Percentiles rank a stretch among this genome's conserved stretches.
These are phyloP conservation scores for Ophiocordyceps polyrhachis-furcata DNA, from an alignment of 2,329 filamentous ascomycete genomes.

Conservation along the genomic window DNA sequence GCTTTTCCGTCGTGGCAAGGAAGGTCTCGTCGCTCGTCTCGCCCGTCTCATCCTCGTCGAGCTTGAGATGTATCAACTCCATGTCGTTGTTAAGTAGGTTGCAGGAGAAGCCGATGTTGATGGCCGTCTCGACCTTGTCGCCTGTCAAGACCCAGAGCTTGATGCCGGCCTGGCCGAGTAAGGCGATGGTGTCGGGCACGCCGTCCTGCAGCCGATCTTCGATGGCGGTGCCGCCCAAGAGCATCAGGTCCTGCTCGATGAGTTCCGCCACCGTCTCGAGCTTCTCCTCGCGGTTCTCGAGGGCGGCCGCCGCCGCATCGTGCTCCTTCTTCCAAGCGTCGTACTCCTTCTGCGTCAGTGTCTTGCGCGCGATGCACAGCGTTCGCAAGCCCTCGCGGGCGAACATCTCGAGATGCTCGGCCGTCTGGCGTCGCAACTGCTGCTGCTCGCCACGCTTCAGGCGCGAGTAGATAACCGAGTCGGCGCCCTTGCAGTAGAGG, in stretches of 20 bases:
- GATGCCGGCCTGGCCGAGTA: conserved; percentile 84
- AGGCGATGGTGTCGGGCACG: conserved; percentile 83
- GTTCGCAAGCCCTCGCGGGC: conserved; percentile 88
- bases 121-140: conserved; percentile 97
- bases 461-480: conserved; percentile 91
- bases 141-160: conserved; percentile 97
- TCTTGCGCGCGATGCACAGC: conserved; percentile 70
- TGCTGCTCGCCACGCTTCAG: conserved; percentile 70
- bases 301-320: conserved; percentile 65
- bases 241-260: conserved; percentile 75
- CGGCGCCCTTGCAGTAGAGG: conserved; percentile 92
- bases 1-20: conserved; percentile 40
- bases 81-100: conserved; percentile 95
- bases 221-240: conserved; percentile 88
- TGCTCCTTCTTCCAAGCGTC: conserved; percentile 69
- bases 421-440: conserved; percentile 65
- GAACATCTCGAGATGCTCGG: conserved; percentile 92
- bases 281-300: conserved; percentile 81
- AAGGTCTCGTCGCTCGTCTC: conserved; percentile 27
- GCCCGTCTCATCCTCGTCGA: conserved; percentile 51
- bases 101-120: conserved; percentile 99
- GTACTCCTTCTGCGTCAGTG: conserved; percentile 68
- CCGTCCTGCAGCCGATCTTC: conserved; percentile 94
- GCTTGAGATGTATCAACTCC: conserved; percentile 83
- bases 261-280: conserved; percentile 74